phyloP scores from a whole-genome alignment of 2,329 filamentous ascomycete genomes.

The Ploettnerulaceae sp. region DNA sequence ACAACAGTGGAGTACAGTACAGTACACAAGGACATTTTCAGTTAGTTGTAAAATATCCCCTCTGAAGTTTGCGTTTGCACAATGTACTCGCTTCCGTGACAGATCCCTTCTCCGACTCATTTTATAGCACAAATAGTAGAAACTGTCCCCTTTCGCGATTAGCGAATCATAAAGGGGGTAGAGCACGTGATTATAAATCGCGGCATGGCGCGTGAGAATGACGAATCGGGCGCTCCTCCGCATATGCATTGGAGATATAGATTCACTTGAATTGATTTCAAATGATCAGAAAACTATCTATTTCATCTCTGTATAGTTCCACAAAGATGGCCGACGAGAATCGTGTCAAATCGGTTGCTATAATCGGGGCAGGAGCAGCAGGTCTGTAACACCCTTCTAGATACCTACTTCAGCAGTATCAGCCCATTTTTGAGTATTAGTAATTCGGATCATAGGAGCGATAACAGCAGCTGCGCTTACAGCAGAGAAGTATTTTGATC shows the following conservation, averaged over 20 bases:
- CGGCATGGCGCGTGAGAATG: conserved; percentile 16
- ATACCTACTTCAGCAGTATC: background rate
- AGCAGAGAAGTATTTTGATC: conserved; percentile 53
- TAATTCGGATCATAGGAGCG: conserved; percentile 38
- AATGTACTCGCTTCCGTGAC: too few relatives aligned
- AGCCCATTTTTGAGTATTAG: background rate
- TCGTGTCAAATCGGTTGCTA: conserved; percentile 38
- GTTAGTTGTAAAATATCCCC: too few relatives aligned
- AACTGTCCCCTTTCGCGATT: too few relatives aligned
- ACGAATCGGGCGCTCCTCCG: conserved; percentile 6
- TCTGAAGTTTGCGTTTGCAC: too few relatives aligned
- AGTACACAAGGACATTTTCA: too few relatives aligned
- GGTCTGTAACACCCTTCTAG: conserved; percentile 30
- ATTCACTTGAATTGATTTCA: background rate
- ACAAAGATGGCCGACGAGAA: conserved; percentile 15
- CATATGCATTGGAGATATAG: background rate
- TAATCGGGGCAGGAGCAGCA: conserved; percentile 42
- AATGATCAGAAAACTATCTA: too few relatives aligned
- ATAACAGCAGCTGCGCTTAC: conserved; percentile 44
- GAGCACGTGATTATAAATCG: conserved; percentile 2
- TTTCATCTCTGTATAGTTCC: background rate
- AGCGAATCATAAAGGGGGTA: background rate
- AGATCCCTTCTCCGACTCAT: too few relatives aligned
- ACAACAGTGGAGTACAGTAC: too few relatives aligned
- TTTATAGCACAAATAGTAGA: too few relatives aligned